These are phyloP conservation scores for Pulveroboletus sp. DNA, from an alignment of 768 basidiomycete genomes.

Conservation along the genomic window DNA sequence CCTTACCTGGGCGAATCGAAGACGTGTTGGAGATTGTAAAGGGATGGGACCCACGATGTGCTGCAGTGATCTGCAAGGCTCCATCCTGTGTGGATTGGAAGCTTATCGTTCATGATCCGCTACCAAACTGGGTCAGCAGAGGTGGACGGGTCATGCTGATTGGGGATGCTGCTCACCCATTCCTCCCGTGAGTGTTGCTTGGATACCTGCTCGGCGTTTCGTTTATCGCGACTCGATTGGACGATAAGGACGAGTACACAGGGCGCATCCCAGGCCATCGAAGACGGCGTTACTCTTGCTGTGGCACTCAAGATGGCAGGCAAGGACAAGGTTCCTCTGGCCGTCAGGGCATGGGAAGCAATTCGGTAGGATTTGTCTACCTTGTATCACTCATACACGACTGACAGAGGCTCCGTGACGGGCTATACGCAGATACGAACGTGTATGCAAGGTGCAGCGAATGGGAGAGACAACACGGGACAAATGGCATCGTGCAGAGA, in stretches of 20 bases:
- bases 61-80: conserved; percentile 20
- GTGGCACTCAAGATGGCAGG: conserved; percentile 20
- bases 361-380: conserved; percentile 4
- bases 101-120: conserved; percentile 34
- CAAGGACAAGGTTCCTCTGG: conserved; percentile 2
- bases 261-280: conserved; percentile 40
- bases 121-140: conserved; percentile 34
- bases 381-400: not conserved
- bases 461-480: conserved; percentile 25
- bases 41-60: conserved; percentile 24
- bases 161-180: conserved; percentile 30
- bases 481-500: conserved; percentile 21
- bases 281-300: conserved; percentile 36
- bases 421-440: conserved; percentile 16
- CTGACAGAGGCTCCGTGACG: not conserved
- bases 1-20: conserved; percentile 19
- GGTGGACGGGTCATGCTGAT: conserved; percentile 21
- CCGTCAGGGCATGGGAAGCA: conserved; percentile 12
- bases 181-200: conserved; percentile 23
- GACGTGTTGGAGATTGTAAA: conserved; percentile 21
- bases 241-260: conserved; percentile 17
- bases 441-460: conserved; percentile 18
- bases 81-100: conserved; percentile 37
- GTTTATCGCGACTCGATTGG: not conserved
- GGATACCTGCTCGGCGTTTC: not conserved